Percentiles rank a stretch among this genome's conserved stretches.
Conservation (phyloP, 192 early-diverging fungal species). For the Irineochytrium annulatum region DNA sequence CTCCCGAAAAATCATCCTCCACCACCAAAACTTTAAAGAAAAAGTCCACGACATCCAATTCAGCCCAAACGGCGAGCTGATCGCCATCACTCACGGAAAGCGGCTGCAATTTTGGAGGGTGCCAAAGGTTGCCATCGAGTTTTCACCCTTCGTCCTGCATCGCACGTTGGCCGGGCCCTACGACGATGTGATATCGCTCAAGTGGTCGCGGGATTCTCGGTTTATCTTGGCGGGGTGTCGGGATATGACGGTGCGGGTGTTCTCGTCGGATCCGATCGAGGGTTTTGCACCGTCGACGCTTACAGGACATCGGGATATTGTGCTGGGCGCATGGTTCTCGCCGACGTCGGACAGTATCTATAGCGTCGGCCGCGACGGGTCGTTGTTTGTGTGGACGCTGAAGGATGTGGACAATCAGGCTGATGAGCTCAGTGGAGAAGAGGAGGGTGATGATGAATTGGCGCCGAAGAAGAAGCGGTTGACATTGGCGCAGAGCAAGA, state of each 20-base stretch:
- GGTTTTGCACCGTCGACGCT: constrained; percentile 71
- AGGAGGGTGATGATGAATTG: constrained; percentile 44
- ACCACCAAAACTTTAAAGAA: constrained; percentile 83
- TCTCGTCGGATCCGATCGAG: constrained; percentile 66
- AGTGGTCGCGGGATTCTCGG: constrained; percentile 84
- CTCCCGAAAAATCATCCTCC: constrained; percentile 76
- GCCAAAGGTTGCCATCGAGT: constrained; percentile 88
- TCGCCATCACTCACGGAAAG: constrained; percentile 85
- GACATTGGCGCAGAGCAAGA: background rate
- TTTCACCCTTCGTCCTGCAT: constrained; percentile 85
- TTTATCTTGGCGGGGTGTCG: constrained; percentile 49
- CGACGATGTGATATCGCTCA: constrained; percentile 78
- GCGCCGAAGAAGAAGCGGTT: background rate
- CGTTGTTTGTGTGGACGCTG: constrained; percentile 85
- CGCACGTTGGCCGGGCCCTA: constrained; percentile 72
- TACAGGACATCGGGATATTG: constrained; percentile 78
- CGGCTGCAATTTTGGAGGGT: constrained; percentile 87
- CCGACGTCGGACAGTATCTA: constrained; percentile 68
- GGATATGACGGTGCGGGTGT: constrained; percentile 79
- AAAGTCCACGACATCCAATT: constrained; percentile 82
- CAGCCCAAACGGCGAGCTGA: constrained; percentile 82
- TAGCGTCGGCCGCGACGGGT: constrained; percentile 84
- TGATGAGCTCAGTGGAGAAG: constrained; percentile 36
- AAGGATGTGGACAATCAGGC: constrained; percentile 31
- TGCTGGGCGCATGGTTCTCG: constrained; percentile 82